These are phyloP conservation scores for Ascochyta clinopodiicola DNA, from an alignment of 2,329 filamentous ascomycete species.

Conservation along the genomic window DNA sequence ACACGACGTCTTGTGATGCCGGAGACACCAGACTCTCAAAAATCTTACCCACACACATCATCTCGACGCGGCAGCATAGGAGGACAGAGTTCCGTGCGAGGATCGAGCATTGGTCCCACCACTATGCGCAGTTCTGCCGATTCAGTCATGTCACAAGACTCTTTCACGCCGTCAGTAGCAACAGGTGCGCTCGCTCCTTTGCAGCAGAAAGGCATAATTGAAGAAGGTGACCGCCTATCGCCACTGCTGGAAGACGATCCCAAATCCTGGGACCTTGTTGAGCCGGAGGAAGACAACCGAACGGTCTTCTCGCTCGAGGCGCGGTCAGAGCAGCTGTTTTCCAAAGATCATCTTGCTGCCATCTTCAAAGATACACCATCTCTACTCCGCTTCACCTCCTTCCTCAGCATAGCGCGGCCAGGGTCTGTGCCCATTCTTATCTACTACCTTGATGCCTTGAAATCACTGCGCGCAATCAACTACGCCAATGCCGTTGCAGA, in stretches of 20 bases:
- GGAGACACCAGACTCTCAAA: conserved; percentile 24
- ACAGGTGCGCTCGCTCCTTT: conserved; percentile 49
- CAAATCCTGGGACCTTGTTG: conserved; percentile 61
- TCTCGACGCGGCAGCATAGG: conserved; percentile 21
- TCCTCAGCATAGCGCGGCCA: conserved; percentile 66
- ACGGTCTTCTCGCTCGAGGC: conserved; percentile 64
- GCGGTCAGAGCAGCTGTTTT: conserved; percentile 71
- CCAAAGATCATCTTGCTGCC: conserved; percentile 66
- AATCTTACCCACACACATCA: conserved; percentile 18
- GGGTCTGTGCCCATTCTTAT: conserved; percentile 69
- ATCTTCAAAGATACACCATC: conserved; percentile 71
- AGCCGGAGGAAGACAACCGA: conserved; percentile 36
- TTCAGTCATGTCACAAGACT: conserved; percentile 46
- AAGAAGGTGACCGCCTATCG: conserved; percentile 54
- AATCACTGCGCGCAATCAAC: conserved; percentile 72
- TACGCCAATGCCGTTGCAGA: conserved; percentile 74
- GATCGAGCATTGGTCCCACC: conserved; percentile 28
- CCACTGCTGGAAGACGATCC: conserved; percentile 61
- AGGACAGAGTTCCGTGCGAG: conserved; percentile 17
- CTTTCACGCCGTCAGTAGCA: conserved; percentile 40
- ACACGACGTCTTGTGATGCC: conserved; percentile 19
- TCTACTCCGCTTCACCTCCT: conserved; percentile 71
- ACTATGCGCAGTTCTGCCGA: conserved; percentile 44
- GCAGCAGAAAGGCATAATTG: conserved; percentile 51
- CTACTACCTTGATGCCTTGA: conserved; percentile 75